These are phyloP conservation scores for Ormosia emarginata DNA, from an alignment of 306 rosid genomes.

Conservation along the genomic window DNA sequence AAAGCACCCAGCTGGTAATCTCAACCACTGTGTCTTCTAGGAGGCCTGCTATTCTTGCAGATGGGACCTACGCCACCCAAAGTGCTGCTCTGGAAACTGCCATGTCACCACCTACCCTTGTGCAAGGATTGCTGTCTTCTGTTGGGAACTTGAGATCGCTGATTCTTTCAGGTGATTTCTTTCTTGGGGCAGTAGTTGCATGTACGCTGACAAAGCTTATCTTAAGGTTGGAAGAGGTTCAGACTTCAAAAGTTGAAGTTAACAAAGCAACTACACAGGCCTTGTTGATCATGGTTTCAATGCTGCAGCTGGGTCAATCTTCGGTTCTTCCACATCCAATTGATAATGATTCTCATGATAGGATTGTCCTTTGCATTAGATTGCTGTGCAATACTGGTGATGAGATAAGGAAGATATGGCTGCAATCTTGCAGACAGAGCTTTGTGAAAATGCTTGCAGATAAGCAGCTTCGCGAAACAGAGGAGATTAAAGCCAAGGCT, in stretches of 20 bases:
- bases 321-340: constrained; percentile 85
- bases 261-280: constrained; percentile 62
- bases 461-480: constrained; percentile 81
- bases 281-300: constrained; percentile 77
- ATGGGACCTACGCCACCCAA: constrained; percentile 98
- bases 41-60: constrained; percentile 93
- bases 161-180: constrained; percentile 92
- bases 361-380: constrained; percentile 80
- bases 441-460: constrained; percentile 95
- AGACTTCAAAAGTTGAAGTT: constrained; percentile 80
- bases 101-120: constrained; percentile 78
- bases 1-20: constrained; percentile 51
- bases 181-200: constrained; percentile 84
- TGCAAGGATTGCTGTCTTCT: constrained; percentile 75
- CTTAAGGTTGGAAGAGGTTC: constrained; percentile 92
- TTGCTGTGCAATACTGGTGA: constrained; percentile 76
- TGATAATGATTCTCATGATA: constrained; percentile 82
- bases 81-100: constrained; percentile 96
- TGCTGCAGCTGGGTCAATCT: constrained; percentile 93
- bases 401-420: constrained; percentile 79
- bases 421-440: constrained; percentile 86
- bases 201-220: constrained; percentile 87
- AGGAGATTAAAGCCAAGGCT: constrained; percentile 83
- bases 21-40: constrained; percentile 78
- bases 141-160: constrained; percentile 84